A percentile compares a stretch with the other conserved stretches of the same genome.
Evolutionary conservation across 768 basidiomycete species (phyloP).

Genomic region (Cantharellus anzutake): DNA sequence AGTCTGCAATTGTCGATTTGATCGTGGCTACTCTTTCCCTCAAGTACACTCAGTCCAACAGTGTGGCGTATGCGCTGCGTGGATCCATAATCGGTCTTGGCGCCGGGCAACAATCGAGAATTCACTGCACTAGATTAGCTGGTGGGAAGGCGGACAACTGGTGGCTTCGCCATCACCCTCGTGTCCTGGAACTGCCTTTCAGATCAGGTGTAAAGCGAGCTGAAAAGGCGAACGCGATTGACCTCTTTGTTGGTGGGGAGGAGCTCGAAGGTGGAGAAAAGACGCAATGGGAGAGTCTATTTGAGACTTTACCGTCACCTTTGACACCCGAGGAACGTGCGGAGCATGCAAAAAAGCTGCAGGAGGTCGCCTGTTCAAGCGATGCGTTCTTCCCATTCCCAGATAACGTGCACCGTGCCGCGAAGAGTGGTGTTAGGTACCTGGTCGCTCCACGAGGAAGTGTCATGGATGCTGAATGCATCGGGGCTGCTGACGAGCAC

Average conservation of each 20-base stretch:
- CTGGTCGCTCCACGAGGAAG: conserved; percentile 84
- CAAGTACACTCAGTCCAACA: conserved; percentile 99
- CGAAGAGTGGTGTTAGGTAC: conserved; percentile 82
- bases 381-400: conserved; percentile 99
- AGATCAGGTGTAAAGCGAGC: conserved; percentile 95
- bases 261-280: conserved; percentile 76
- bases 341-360: conserved; percentile 53
- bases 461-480: conserved; percentile 93
- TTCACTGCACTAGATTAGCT: conserved; percentile 96
- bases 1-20: conserved; percentile 65
- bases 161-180: conserved; percentile 97
- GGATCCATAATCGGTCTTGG: conserved; percentile 91
- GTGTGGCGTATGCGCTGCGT: conserved; percentile 83
- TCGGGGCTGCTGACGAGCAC: conserved; percentile 91
- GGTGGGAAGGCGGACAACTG: conserved; percentile 97
- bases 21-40: conserved; percentile 91
- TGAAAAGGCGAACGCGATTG: conserved; percentile 96
- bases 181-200: conserved; percentile 83
- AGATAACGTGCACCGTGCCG: conserved; percentile 88
- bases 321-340: conserved; percentile 52
- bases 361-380: conserved; percentile 80
- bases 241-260: conserved; percentile 86
- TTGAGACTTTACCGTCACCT: conserved; percentile 48
- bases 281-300: conserved; percentile 76
- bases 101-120: conserved; percentile 95